Evolutionary conservation across 257 asterid species (phyloP).

Genomic region (Cynanchum wilfordii): DNA sequence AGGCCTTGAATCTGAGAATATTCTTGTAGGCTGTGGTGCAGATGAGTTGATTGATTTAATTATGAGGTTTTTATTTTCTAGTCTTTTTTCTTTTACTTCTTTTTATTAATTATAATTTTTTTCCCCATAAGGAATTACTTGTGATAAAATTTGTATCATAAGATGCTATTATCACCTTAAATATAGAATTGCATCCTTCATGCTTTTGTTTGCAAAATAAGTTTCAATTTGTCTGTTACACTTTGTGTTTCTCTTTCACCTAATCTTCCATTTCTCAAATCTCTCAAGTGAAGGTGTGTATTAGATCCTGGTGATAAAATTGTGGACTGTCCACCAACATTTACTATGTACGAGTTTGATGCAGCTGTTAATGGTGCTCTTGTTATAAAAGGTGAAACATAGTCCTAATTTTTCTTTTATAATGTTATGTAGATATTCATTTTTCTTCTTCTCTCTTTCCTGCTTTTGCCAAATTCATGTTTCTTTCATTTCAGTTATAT

Average conservation of each 20-base stretch:
- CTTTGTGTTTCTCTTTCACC: not conserved
- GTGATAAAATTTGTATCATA: constrained; percentile 3
- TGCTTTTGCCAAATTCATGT: not conserved
- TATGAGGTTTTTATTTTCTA: constrained; percentile 56
- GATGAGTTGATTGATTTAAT: constrained; percentile 95
- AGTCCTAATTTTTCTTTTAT: constrained; percentile 8
- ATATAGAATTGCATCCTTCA: not conserved
- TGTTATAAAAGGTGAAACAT: constrained; percentile 66
- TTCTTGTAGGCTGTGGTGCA: constrained; percentile 95
- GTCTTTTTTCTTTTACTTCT: not conserved
- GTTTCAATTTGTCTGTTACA: constrained; percentile 11
- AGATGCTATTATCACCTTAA: constrained; percentile 8
- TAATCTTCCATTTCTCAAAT: constrained; percentile 8
- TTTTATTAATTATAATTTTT: not conserved
- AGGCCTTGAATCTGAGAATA: constrained; percentile 85
- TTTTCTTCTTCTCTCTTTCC: not conserved
- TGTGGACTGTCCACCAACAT: constrained; percentile 97
- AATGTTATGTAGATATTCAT: constrained; percentile 4
- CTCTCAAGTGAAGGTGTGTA: constrained; percentile 57
- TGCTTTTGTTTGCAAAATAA: not conserved
- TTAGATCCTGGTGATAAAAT: constrained; percentile 93
- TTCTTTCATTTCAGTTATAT: not conserved
- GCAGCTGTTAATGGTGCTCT: constrained; percentile 93
- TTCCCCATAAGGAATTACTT: not conserved
- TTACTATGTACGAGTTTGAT: constrained; percentile 97